phyloP scores from a whole-genome alignment of 2,329 filamentous ascomycete species.

The Calonectria pauciramosa region DNA sequence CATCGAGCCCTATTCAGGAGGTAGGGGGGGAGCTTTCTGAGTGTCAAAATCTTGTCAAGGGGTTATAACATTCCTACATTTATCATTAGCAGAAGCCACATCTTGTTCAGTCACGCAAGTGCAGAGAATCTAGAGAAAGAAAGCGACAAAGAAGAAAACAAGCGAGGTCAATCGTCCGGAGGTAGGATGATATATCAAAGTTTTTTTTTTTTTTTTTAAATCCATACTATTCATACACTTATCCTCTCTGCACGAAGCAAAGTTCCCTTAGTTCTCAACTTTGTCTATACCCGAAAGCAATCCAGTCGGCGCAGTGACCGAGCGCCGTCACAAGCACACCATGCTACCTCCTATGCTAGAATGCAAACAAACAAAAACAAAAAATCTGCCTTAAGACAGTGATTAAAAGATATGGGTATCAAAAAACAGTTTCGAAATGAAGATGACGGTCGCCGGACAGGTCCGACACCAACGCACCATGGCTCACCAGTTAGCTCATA shows the following conservation, averaged over 20 bases:
- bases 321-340: constrained; percentile 22
- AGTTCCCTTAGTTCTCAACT: constrained; percentile 1
- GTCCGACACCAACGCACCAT: not conserved
- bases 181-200: not conserved
- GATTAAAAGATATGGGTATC: constrained; percentile 41
- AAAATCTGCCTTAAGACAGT: constrained; percentile 29
- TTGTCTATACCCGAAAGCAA: constrained; percentile 15
- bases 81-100: not conserved
- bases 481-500: not conserved
- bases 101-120: not conserved
- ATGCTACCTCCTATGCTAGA: constrained; percentile 21
- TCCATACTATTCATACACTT: constrained; percentile 29
- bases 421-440: constrained; percentile 46
- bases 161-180: not conserved
- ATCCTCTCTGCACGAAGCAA: constrained; percentile 15
- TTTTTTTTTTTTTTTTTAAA: too few species aligned
- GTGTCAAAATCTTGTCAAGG: not conserved
- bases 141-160: not conserved
- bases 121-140: not conserved
- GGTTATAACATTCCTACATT: not conserved
- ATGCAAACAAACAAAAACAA: constrained; percentile 20
- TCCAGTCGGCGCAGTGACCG: constrained; percentile 1
- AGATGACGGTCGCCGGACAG: constrained; percentile 24
- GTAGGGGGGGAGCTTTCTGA: not conserved
- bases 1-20: not conserved